A percentile compares a stretch with the other conserved stretches of the same genome.
phyloP scores from a whole-genome alignment of 164 flowering plant genomes.

The Vitis amurensis region DNA sequence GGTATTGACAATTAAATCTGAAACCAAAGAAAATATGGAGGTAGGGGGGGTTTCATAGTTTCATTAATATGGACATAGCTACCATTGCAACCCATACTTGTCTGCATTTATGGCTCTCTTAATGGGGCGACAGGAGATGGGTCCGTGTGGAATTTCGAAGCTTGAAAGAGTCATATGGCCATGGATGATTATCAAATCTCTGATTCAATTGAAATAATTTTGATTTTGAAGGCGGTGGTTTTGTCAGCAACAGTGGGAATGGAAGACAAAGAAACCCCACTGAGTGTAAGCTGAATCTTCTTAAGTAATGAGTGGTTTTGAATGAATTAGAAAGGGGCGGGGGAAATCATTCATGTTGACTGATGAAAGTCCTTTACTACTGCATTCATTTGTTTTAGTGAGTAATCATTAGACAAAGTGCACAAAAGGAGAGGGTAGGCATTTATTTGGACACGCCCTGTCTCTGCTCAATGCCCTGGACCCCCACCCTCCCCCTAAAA shows the following conservation, averaged over 20 bases:
- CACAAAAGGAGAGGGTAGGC: constrained; percentile 9
- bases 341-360: constrained; percentile 9
- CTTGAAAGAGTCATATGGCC: neutral
- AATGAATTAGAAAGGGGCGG: neutral
- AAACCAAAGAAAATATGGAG: neutral
- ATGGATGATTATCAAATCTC: neutral
- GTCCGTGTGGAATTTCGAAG: no score
- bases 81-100: neutral
- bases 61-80: constrained; percentile 16
- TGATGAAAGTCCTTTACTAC: neutral
- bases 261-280: constrained; percentile 10
- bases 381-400: constrained; percentile 15
- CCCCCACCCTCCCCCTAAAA: no score
- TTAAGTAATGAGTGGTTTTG: constrained; percentile 10
- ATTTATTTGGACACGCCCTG: constrained; percentile 1
- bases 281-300: constrained; percentile 3
- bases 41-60: neutral
- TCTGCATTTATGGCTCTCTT: constrained; percentile 12
- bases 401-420: constrained; percentile 26
- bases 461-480: constrained; percentile 2
- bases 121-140: neutral
- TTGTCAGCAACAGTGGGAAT: constrained; percentile 4
- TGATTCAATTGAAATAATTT: neutral
- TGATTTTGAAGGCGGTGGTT: neutral
- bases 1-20: constrained; percentile 10